A percentile compares a stretch with the other conserved stretches of the same genome.
Evolutionary conservation across 805 yeast species (phyloP).

Genomic region (Clavispora phyllophila): DNA sequence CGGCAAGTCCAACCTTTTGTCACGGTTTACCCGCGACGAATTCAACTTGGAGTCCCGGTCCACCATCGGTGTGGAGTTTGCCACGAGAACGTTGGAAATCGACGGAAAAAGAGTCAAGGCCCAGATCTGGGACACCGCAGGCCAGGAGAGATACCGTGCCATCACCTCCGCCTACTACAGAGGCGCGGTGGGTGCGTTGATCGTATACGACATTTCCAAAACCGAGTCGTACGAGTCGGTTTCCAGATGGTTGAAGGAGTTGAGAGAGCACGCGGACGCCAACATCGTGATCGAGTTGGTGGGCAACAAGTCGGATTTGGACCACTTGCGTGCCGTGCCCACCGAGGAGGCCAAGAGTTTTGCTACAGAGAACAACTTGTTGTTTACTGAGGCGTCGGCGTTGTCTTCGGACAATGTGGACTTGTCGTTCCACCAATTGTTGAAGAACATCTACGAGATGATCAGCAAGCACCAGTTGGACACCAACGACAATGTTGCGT

Average conservation of each 20-base stretch:
- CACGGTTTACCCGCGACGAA: slow-evolving; percentile 93
- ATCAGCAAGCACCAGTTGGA: slow-evolving; percentile 90
- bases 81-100: slow-evolving; percentile 87
- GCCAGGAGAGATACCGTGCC: slow-evolving; percentile 97
- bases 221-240: slow-evolving; percentile 82
- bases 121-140: slow-evolving; percentile 98
- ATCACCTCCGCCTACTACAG: slow-evolving; percentile 96
- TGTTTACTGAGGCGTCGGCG: slow-evolving; percentile 96
- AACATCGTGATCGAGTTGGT: slow-evolving; percentile 92
- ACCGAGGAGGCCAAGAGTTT: slow-evolving; percentile 95
- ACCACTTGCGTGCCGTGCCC: slow-evolving; percentile 92
- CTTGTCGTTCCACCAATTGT: slow-evolving; percentile 85
- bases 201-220: slow-evolving; percentile 93
- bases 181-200: slow-evolving; percentile 96
- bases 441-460: slow-evolving; percentile 92
- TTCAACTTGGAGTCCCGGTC: slow-evolving; percentile 91
- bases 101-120: slow-evolving; percentile 83
- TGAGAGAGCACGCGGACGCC: slow-evolving; percentile 88
- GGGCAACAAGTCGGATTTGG: slow-evolving; percentile 88
- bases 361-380: slow-evolving; percentile 84
- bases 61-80: slow-evolving; percentile 97
- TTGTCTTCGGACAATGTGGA: slow-evolving; percentile 93
- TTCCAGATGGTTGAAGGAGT: slow-evolving; percentile 83
- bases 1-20: slow-evolving; percentile 89
- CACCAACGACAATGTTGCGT: slow-evolving; percentile 57